These are phyloP conservation scores for Hypericum perforatum DNA, from an alignment of 345 rosid genomes.

Conservation along the genomic window DNA sequence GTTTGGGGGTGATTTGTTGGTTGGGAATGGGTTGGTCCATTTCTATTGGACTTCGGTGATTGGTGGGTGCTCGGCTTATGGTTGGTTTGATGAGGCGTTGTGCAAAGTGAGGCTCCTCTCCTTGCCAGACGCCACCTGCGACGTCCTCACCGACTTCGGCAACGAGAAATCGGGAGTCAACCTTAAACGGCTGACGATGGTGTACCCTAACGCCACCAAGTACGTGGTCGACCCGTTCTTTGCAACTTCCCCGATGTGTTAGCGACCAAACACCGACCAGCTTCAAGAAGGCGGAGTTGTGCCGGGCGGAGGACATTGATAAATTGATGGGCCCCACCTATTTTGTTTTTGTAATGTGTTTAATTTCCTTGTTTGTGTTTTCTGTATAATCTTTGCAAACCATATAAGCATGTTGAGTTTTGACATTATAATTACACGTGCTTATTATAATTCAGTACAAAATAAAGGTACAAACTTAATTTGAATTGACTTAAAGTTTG, in stretches of 20 bases:
- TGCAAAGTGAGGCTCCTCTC: slow-evolving; percentile 64
- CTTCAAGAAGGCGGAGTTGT: not conserved
- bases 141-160: slow-evolving; percentile 53
- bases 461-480: too few species aligned
- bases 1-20: slow-evolving; percentile 22
- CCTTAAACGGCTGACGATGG: slow-evolving; percentile 30
- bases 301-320: not conserved
- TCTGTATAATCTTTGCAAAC: too few species aligned
- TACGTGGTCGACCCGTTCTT: slow-evolving; percentile 43
- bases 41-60: slow-evolving; percentile 43
- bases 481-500: too few species aligned
- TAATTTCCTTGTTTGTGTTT: not conserved
- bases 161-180: slow-evolving; percentile 50
- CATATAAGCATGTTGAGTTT: too few species aligned
- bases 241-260: slow-evolving; percentile 63
- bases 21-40: slow-evolving; percentile 29
- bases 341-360: not conserved
- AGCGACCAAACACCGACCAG: slow-evolving; percentile 32
- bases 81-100: slow-evolving; percentile 18
- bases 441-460: too few species aligned
- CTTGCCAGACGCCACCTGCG: slow-evolving; percentile 48
- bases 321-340: slow-evolving; percentile 10
- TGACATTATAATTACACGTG: too few species aligned
- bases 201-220: slow-evolving; percentile 37
- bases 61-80: slow-evolving; percentile 19